Evolutionary conservation across 257 asterid species (phyloP).

Genomic region (Sherardia arvensis): DNA sequence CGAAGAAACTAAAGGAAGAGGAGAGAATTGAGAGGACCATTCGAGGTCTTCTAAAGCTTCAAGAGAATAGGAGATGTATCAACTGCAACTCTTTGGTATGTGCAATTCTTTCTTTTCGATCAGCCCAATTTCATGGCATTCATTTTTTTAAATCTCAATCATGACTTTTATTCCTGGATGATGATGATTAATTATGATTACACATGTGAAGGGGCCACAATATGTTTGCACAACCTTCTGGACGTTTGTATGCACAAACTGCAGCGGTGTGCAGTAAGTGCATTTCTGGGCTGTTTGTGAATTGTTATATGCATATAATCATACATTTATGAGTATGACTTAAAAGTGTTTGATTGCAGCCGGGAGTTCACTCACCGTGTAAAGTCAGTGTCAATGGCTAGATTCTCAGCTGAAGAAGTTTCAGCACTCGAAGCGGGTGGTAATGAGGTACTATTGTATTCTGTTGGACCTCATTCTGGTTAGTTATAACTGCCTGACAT

Average conservation of each 20-base stretch:
- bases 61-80: slow-evolving; percentile 70
- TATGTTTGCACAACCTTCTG: slow-evolving; percentile 87
- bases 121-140: background rate
- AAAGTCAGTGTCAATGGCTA: slow-evolving; percentile 87
- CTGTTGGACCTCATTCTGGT: background rate
- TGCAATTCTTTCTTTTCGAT: background rate
- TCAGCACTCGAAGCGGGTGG: slow-evolving; percentile 78
- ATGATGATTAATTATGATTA: too few species aligned
- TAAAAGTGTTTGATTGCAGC: slow-evolving; percentile 32
- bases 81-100: slow-evolving; percentile 80
- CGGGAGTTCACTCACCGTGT: slow-evolving; percentile 89
- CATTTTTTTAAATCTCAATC: background rate
- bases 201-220: slow-evolving; percentile 74
- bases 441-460: slow-evolving; percentile 49
- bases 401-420: slow-evolving; percentile 64
- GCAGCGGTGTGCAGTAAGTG: slow-evolving; percentile 98
- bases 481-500: slow-evolving; percentile 1
- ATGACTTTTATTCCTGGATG: background rate
- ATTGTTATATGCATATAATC: background rate
- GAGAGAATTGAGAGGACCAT: slow-evolving; percentile 57
- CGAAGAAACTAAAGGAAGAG: slow-evolving; percentile 51
- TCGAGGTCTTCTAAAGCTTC: slow-evolving; percentile 67
- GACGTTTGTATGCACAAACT: slow-evolving; percentile 85
- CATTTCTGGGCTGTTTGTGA: background rate
- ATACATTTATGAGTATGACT: too few species aligned